Evolutionary conservation across 1,139 yeast genomes (phyloP).

Genomic region (Nakaseomyces kungkrabaensis): DNA sequence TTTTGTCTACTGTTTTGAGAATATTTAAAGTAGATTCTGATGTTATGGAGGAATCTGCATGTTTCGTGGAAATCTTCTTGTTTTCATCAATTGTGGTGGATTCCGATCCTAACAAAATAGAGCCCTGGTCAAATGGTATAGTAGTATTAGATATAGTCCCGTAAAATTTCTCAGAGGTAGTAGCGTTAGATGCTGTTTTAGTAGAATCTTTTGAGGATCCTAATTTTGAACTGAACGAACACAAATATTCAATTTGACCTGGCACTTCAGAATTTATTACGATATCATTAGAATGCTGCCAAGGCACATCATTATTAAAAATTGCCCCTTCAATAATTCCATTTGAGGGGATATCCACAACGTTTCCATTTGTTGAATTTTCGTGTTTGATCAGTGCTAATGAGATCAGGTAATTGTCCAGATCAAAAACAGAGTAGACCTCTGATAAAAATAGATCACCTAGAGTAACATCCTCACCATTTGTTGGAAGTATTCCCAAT

Average conservation of each 20-base stretch:
- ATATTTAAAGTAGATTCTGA: background rate
- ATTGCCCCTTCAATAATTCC: constrained; percentile 17
- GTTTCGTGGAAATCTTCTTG: no score
- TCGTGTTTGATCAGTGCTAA: constrained; percentile 42
- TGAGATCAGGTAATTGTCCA: constrained; percentile 54
- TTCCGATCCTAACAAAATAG: no score
- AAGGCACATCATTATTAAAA: constrained; percentile 13
- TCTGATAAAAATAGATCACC: constrained; percentile 69
- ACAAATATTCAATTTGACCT: background rate
- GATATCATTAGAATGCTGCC: constrained; percentile 7
- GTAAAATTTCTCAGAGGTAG: no score
- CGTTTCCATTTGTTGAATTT: constrained; percentile 7
- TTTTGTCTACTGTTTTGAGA: background rate
- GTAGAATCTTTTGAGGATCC: no score
- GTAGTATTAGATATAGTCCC: no score
- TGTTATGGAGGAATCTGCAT: no score
- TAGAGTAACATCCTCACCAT: constrained; percentile 32
- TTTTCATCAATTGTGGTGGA: no score
- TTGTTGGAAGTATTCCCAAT: constrained; percentile 29
- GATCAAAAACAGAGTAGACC: constrained; percentile 70
- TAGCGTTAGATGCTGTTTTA: no score
- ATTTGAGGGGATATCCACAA: constrained; percentile 10
- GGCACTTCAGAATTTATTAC: background rate
- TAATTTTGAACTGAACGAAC: background rate
- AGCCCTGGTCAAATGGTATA: no score